Percentiles rank a stretch among this genome's conserved stretches.
These are phyloP conservation scores for Glonium stellatum DNA, from an alignment of 495 filamentous ascomycete genomes.

Conservation along the genomic window DNA sequence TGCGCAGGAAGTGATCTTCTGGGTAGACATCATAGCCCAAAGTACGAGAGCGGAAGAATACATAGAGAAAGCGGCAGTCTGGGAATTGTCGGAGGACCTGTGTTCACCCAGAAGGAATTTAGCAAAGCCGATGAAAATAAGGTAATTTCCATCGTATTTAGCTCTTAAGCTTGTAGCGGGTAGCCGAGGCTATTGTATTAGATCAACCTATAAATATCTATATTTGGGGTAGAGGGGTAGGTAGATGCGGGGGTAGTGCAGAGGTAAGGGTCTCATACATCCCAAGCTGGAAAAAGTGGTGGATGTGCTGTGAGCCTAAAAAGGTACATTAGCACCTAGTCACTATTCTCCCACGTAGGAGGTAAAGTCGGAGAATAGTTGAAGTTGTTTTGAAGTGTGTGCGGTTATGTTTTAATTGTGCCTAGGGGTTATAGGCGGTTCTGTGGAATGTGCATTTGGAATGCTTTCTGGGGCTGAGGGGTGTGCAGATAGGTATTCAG, in stretches of 20 bases:
- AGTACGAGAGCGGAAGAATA: constrained; percentile 26
- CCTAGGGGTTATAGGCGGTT: too few species aligned
- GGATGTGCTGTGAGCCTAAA: constrained; percentile 25
- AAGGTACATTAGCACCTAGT: neutral
- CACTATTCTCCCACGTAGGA: neutral
- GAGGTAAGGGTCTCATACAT: constrained; percentile 23
- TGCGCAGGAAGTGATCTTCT: constrained; percentile 26
- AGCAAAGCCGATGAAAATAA: constrained; percentile 1
- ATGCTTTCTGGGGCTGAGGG: too few species aligned
- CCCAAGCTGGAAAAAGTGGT: constrained; percentile 26
- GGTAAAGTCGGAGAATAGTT: too few species aligned
- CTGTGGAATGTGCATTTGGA: too few species aligned
- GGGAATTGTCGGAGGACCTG: constrained; percentile 28
- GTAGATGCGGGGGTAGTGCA: neutral
- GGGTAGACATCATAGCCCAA: constrained; percentile 28
- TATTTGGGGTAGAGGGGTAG: neutral
- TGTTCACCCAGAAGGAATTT: constrained; percentile 1
- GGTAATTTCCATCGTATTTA: neutral
- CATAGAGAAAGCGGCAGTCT: constrained; percentile 25
- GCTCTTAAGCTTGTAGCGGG: neutral
- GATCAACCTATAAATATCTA: constrained; percentile 4
- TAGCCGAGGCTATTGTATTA: too few species aligned
- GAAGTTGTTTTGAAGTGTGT: too few species aligned
- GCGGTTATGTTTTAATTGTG: too few species aligned
- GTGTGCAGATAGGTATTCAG: too few species aligned